Conservation (phyloP, 2,329 filamentous ascomycete species). For the Knoxdaviesia proteae region DNA sequence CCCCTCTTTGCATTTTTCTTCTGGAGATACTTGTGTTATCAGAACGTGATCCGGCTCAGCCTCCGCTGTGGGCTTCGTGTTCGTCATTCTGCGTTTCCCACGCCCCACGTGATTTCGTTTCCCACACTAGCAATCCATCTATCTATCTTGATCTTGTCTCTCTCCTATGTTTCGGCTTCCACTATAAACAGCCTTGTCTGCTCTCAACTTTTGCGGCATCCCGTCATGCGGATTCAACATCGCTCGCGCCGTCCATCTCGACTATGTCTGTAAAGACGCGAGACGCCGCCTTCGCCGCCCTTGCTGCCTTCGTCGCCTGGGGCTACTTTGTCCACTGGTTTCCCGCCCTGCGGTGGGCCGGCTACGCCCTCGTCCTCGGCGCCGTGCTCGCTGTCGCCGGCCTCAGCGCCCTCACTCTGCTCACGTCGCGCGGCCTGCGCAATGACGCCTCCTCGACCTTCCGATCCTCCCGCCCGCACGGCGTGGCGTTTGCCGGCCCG, state of each 20-base stretch:
- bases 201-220: too few species aligned
- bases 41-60: too few species aligned
- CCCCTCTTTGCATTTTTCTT: too few species aligned
- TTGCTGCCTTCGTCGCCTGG: constrained; percentile 69
- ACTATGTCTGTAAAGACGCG: constrained; percentile 53
- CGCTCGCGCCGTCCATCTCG: too few species aligned
- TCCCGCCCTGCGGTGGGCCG: constrained; percentile 63
- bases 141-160: neutral
- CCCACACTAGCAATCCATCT: too few species aligned
- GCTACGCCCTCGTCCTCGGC: constrained; percentile 64
- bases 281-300: constrained; percentile 46
- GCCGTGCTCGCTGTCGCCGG: constrained; percentile 31
- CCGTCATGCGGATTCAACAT: too few species aligned
- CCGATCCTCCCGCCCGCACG: constrained; percentile 19
- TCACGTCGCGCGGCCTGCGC: constrained; percentile 34
- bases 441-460: constrained; percentile 15
- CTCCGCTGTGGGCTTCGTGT: too few species aligned
- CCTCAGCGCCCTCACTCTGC: constrained; percentile 35
- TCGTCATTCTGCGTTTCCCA: too few species aligned
- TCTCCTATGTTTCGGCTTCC: neutral
- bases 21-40: too few species aligned
- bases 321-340: constrained; percentile 67
- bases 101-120: too few species aligned
- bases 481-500: constrained; percentile 38
- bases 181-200: neutral